phyloP scores from a whole-genome alignment of 169 alveolate species.

The Plasmodium malariae region DNA sequence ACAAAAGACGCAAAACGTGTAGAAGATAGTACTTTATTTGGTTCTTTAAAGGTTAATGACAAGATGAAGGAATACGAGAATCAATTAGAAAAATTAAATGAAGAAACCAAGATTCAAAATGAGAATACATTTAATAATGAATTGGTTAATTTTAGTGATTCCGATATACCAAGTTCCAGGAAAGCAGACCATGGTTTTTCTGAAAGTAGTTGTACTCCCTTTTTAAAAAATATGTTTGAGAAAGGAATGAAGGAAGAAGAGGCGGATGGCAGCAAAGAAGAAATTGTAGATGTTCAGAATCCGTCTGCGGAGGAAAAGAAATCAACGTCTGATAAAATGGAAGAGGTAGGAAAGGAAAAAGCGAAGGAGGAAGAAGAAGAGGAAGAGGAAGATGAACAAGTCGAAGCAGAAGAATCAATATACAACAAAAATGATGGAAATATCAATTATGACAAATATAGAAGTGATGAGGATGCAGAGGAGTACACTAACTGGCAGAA shows the following conservation, averaged over 20 bases:
- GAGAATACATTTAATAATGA: constrained; percentile 5
- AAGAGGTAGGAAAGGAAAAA: neutral
- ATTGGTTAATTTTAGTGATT: constrained; percentile 13
- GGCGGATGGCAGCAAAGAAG: neutral
- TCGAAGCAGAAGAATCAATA: neutral
- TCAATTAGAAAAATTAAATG: neutral
- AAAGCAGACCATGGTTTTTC: constrained; percentile 45
- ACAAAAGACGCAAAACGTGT: neutral
- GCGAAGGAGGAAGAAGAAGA: neutral
- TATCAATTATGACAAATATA: neutral
- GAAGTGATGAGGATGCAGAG: neutral
- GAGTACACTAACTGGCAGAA: neutral
- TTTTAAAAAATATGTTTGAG: neutral
- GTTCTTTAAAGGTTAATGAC: neutral
- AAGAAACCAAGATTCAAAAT: constrained; percentile 8
- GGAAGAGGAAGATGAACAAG: neutral
- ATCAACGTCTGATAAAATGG: neutral
- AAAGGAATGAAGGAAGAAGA: neutral
- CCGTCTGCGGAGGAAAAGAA: constrained; percentile 3
- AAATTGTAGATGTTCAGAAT: constrained; percentile 8
- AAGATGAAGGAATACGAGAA: constrained; percentile 1
- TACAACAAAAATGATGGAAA: neutral
- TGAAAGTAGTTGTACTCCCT: constrained; percentile 4
- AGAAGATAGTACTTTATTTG: neutral
- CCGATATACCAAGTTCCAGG: constrained; percentile 22